Conservation (phyloP, 345 rosid genomes). For the Citrus glauca region DNA sequence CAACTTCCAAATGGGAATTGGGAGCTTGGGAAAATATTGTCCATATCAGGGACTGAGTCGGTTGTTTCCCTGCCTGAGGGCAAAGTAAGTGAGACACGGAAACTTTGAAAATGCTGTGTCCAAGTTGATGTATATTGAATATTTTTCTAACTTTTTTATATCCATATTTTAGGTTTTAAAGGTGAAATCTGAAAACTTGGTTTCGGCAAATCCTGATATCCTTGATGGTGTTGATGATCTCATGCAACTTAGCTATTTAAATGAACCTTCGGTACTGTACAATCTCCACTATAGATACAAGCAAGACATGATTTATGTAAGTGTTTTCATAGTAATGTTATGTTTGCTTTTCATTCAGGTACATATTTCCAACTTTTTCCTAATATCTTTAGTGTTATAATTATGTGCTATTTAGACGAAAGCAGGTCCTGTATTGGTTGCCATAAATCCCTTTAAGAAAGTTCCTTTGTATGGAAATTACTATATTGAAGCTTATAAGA, state of each 20-base stretch:
- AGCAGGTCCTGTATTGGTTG: slow-evolving; percentile 98
- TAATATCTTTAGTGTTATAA: slow-evolving; percentile 12
- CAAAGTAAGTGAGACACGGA: slow-evolving; percentile 49
- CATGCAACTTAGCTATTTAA: slow-evolving; percentile 96
- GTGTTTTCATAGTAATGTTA: slow-evolving; percentile 27
- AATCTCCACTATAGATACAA: slow-evolving; percentile 86
- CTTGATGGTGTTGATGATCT: slow-evolving; percentile 98
- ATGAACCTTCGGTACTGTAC: slow-evolving; percentile 94
- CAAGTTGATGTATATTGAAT: slow-evolving; percentile 12
- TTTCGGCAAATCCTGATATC: slow-evolving; percentile 94
- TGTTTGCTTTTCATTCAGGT: slow-evolving; percentile 13
- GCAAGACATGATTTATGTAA: slow-evolving; percentile 90
- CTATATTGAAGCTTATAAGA: slow-evolving; percentile 78
- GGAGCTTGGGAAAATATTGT: slow-evolving; percentile 75
- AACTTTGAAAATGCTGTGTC: slow-evolving; percentile 13
- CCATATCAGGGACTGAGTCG: slow-evolving; percentile 65
- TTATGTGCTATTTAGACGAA: slow-evolving; percentile 60
- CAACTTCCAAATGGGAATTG: slow-evolving; percentile 84
- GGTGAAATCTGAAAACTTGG: slow-evolving; percentile 65
- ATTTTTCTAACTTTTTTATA: neutral
- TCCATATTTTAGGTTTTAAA: slow-evolving; percentile 48
- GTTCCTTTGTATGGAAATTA: slow-evolving; percentile 86
- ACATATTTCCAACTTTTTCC: neutral
- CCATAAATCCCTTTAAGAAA: slow-evolving; percentile 90
- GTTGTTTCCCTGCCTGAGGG: slow-evolving; percentile 68